Evolutionary conservation across 495 filamentous ascomycete genomes (phyloP).

Genomic region (Aspergillus ostianus): DNA sequence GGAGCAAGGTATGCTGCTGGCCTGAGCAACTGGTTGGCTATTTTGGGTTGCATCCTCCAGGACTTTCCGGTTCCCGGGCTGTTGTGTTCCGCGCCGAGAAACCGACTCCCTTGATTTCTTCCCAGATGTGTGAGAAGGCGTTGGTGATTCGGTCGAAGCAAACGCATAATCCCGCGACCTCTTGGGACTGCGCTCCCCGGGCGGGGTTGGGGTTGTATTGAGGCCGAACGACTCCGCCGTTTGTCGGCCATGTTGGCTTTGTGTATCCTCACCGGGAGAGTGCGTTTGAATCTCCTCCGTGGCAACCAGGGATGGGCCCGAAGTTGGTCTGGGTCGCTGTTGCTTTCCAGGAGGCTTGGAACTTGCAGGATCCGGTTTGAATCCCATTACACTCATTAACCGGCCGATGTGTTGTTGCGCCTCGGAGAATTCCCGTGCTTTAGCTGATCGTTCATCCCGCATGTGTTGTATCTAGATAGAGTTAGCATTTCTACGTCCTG

Average conservation of each 20-base stretch:
- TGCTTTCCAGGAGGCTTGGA: constrained; percentile 23
- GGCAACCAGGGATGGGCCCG: constrained; percentile 13
- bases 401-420: constrained; percentile 49
- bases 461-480: constrained; percentile 35
- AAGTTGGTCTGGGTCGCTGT: constrained; percentile 18
- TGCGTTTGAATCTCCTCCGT: constrained; percentile 18
- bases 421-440: constrained; percentile 48
- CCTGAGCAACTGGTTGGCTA: constrained; percentile 26
- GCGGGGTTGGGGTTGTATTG: constrained; percentile 19
- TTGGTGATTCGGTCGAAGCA: constrained; percentile 9
- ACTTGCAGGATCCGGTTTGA: constrained; percentile 27
- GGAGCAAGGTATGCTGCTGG: constrained; percentile 10
- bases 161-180: constrained; percentile 25
- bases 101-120: constrained; percentile 12
- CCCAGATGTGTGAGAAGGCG: constrained; percentile 5
- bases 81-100: constrained; percentile 5
- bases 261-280: constrained; percentile 20
- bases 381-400: constrained; percentile 49
- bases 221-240: constrained; percentile 24
- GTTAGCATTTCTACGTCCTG: background rate
- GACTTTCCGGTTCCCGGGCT: constrained; percentile 19
- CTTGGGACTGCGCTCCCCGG: constrained; percentile 28
- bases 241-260: constrained; percentile 14
- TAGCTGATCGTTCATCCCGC: constrained; percentile 39
- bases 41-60: constrained; percentile 31